Base-by-base conservation (phyloP, 495 filamentous ascomycete species). In the Amorphotheca resinae region DNA sequence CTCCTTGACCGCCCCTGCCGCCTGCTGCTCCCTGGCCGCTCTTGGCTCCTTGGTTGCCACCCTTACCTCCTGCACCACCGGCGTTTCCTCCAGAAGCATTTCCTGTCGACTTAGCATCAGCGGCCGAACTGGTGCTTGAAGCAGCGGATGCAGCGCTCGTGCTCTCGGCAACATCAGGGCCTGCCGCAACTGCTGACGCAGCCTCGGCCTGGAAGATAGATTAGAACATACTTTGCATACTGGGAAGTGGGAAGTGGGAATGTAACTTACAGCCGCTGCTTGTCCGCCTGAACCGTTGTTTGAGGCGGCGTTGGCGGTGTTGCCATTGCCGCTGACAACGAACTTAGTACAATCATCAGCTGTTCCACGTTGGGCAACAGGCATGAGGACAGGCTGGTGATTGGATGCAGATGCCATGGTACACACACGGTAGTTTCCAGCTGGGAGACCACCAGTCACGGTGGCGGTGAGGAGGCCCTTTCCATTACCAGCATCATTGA, bases 311-410 rank as follows among this genome's bases (percentile, higher is more conserved):
- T 51, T 52, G 37, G 46, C 43, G 9, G 44, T 56, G 1, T 33
- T 53, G 4, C 50, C 58, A 41, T 17, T 22, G 39, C 28, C 51
- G 15, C 31, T 37, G 14, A 53, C 51, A 22, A 32, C 56, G 57
- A 84, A 85, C 54, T 76, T 75, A 35, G 65, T 67, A 59, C 81
- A 86, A 53, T 86, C 81, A 51, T 86, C 81, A 52, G 82, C 73
- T 22, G 76, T 61, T 54, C 80, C 80, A 58, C 80, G 75, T 60
- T 83, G 80, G 41, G 80, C 80, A 35, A 84, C 76, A 32, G 80
- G 80, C 80, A 85, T 85, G 23, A 82, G 55, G 9, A 84, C 81
- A 38, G 81, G 81, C 60, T 85, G 80, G 62, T 85, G 80, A 62
- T 83, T 85, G 44, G 68, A 66, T n/a, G 80, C 64, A 33, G 69